These are phyloP conservation scores for Eutrema japonicum DNA, from an alignment of 345 rosid genomes.

Conservation along the genomic window DNA sequence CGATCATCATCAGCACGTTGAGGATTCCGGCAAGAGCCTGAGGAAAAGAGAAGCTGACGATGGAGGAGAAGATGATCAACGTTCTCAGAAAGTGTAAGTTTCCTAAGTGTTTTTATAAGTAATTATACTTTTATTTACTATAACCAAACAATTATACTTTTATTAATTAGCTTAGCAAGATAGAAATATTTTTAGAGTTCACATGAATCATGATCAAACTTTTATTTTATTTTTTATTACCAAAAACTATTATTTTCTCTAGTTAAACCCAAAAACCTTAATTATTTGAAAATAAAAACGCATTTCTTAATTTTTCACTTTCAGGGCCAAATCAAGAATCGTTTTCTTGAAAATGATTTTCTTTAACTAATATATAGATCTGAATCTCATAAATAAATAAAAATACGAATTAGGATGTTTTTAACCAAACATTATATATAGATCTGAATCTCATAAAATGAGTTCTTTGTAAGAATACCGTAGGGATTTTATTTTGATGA, in stretches of 20 bases:
- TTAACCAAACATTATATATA: neutral
- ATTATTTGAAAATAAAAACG: neutral
- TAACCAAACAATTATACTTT: no score
- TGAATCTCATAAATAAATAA: no score
- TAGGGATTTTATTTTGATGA: no score
- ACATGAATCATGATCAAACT: constrained; percentile 23
- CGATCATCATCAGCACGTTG: constrained; percentile 51
- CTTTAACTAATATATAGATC: neutral
- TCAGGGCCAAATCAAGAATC: constrained; percentile 2
- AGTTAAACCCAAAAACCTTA: neutral
- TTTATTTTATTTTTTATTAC: neutral
- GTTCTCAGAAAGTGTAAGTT: constrained; percentile 60
- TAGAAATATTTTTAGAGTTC: neutral
- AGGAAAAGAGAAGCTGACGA: constrained; percentile 44
- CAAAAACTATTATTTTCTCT: neutral
- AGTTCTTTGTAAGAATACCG: neutral
- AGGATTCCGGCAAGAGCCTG: constrained; percentile 53
- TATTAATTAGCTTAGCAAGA: no score
- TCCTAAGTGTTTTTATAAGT: neutral
- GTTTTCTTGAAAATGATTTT: neutral
- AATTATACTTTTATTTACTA: neutral
- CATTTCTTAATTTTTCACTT: neutral
- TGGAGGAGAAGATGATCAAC: constrained; percentile 53
- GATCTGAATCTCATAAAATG: constrained; percentile 2
- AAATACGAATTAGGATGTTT: neutral